Conservation (phyloP, 2,329 filamentous ascomycete species). For the Stagonosporopsis chrysanthemi region DNA sequence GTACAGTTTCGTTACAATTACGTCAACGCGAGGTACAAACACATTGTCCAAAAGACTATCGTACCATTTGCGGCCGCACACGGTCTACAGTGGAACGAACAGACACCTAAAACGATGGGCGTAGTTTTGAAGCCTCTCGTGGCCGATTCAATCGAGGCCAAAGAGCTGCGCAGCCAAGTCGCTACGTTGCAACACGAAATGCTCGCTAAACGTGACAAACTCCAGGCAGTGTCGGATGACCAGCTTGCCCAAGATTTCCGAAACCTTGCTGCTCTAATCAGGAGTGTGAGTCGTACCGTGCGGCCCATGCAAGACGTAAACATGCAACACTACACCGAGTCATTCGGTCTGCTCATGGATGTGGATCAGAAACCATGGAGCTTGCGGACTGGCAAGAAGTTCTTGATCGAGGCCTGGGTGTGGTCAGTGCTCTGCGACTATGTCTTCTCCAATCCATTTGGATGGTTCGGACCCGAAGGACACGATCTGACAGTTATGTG, state of each 20-base stretch:
- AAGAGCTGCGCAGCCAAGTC: slow-evolving; percentile 5
- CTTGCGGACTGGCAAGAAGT: not conserved
- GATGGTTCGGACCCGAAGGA: not conserved
- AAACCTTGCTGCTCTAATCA: slow-evolving; percentile 20
- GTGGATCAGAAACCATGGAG: not conserved
- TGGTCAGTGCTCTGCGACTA: not conserved
- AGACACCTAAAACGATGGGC: not conserved
- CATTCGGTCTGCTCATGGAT: not conserved
- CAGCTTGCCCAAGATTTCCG: slow-evolving; percentile 25
- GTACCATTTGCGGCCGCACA: not conserved
- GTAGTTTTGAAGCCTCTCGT: not conserved
- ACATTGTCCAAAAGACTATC: not conserved
- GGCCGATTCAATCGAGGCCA: not conserved
- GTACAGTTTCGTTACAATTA: not conserved
- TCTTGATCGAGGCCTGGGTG: not conserved
- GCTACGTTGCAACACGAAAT: slow-evolving; percentile 24
- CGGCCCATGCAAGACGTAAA: not conserved
- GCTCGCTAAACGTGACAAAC: slow-evolving; percentile 26
- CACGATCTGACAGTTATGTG: not conserved
- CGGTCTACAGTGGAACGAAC: not conserved
- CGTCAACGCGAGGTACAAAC: not conserved
- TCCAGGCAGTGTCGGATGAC: slow-evolving; percentile 21
- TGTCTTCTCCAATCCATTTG: not conserved
- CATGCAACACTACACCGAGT: no score
- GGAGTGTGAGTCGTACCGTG: slow-evolving; percentile 21